Percentiles rank a stretch among this genome's conserved stretches.
These are phyloP conservation scores for Fusarium pseudocircinatum DNA, from an alignment of 2,329 filamentous ascomycete genomes.

Conservation along the genomic window DNA sequence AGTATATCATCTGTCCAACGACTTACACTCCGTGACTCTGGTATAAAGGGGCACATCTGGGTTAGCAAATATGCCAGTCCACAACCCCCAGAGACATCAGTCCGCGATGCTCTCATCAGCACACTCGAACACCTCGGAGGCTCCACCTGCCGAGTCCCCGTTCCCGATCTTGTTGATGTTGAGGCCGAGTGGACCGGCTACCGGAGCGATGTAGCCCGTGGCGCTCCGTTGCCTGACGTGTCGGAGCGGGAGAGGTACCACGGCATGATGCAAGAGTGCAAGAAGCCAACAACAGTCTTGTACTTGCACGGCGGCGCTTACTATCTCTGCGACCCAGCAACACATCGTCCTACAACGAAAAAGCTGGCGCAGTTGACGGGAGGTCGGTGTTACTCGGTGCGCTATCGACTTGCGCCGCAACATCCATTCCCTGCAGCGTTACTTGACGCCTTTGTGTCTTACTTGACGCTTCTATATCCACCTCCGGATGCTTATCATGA, in stretches of 20 bases:
- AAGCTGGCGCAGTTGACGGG: slow-evolving; percentile 72
- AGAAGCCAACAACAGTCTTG: slow-evolving; percentile 70
- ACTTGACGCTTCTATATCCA: slow-evolving; percentile 78
- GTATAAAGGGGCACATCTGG: slow-evolving; percentile 84
- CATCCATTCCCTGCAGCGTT: slow-evolving; percentile 78
- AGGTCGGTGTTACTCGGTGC: slow-evolving; percentile 75
- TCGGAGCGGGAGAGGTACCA: slow-evolving; percentile 72
- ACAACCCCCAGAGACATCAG: slow-evolving; percentile 63
- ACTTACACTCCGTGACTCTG: slow-evolving; percentile 68
- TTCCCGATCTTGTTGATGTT: slow-evolving; percentile 65
- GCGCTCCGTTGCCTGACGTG: slow-evolving; percentile 63
- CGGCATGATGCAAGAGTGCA: slow-evolving; percentile 73
- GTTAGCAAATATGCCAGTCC: slow-evolving; percentile 75
- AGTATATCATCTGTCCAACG: slow-evolving; percentile 72
- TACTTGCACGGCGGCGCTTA: slow-evolving; percentile 83
- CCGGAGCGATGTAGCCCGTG: slow-evolving; percentile 61
- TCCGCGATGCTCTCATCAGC: slow-evolving; percentile 66
- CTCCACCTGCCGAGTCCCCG: slow-evolving; percentile 22
- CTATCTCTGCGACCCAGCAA: slow-evolving; percentile 75
- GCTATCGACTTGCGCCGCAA: slow-evolving; percentile 80
- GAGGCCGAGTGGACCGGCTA: slow-evolving; percentile 83
- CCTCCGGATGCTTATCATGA: slow-evolving; percentile 73
- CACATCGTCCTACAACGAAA: slow-evolving; percentile 67
- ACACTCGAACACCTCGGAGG: slow-evolving; percentile 56
- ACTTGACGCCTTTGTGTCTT: slow-evolving; percentile 77